phyloP scores from a whole-genome alignment of 2,329 filamentous ascomycete genomes.

The Monosporascus sp. region DNA sequence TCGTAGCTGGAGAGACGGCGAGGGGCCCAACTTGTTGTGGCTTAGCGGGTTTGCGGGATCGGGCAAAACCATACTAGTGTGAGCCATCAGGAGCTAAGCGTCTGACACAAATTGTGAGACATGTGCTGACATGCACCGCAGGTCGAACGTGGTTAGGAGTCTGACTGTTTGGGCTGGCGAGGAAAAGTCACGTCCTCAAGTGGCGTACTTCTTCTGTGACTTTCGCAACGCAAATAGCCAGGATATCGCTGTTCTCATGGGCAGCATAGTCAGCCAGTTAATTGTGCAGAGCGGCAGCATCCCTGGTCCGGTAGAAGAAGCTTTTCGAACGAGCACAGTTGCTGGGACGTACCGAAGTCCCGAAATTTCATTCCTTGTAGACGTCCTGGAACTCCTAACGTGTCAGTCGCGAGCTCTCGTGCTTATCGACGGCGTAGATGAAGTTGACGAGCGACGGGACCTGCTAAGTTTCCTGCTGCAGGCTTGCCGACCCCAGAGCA shows the following conservation, averaged over 20 bases:
- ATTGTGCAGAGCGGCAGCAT: background rate
- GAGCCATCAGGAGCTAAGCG: background rate
- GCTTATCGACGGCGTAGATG: slow-evolving; percentile 3
- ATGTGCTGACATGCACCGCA: no score
- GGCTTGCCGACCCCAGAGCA: background rate
- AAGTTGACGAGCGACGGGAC: slow-evolving; percentile 2
- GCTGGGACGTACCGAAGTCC: slow-evolving; percentile 2
- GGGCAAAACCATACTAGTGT: slow-evolving; percentile 3
- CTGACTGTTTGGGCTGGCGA: slow-evolving; percentile 1
- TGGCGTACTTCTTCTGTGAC: slow-evolving; percentile 6
- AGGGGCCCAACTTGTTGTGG: background rate
- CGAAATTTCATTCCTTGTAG: slow-evolving; percentile 1
- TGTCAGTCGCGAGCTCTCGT: background rate
- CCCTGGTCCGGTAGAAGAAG: background rate
- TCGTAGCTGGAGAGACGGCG: slow-evolving; percentile 1
- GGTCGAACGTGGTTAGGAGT: no score
- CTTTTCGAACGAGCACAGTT: background rate
- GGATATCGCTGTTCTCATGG: slow-evolving; percentile 1
- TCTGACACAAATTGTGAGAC: background rate
- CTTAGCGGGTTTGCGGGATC: slow-evolving; percentile 6
- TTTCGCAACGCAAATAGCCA: slow-evolving; percentile 3
- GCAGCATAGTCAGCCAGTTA: slow-evolving; percentile 1
- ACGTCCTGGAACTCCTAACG: background rate
- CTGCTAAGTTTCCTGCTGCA: slow-evolving; percentile 1
- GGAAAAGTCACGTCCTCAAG: slow-evolving; percentile 1